Evolutionary conservation across 805 yeast species (phyloP).

Genomic region (Metschnikowia lochheadii): DNA sequence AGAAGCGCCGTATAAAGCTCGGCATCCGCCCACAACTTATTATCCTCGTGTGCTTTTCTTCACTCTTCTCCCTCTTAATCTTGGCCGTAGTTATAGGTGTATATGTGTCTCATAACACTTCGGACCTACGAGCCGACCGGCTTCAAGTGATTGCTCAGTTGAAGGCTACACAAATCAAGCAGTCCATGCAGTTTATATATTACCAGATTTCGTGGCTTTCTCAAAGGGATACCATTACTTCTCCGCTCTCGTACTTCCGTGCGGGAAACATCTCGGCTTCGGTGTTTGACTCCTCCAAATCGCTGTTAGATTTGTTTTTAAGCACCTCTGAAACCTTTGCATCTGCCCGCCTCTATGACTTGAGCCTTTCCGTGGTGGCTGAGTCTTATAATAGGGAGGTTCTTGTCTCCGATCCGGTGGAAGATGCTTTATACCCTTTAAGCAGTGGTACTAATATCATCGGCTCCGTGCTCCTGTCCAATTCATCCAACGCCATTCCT

Average conservation of each 20-base stretch:
- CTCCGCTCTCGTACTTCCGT: constrained; percentile 55
- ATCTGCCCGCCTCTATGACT: constrained; percentile 64
- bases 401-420: constrained; percentile 23
- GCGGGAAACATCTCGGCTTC: constrained; percentile 66
- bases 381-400: constrained; percentile 26
- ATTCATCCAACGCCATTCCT: constrained; percentile 12
- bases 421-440: constrained; percentile 48
- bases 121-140: constrained; percentile 62
- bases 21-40: constrained; percentile 77
- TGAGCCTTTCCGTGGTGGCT: constrained; percentile 47
- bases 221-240: constrained; percentile 55
- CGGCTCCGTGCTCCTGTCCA: constrained; percentile 28
- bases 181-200: constrained; percentile 56
- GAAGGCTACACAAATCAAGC: constrained; percentile 75
- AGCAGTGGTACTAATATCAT: constrained; percentile 44
- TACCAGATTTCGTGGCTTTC: constrained; percentile 68
- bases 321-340: constrained; percentile 60
- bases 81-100: constrained; percentile 71
- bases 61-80: constrained; percentile 64
- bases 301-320: constrained; percentile 54
- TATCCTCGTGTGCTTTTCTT: constrained; percentile 62
- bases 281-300: constrained; percentile 40
- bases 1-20: constrained; percentile 34
- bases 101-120: constrained; percentile 62
- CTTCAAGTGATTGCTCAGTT: constrained; percentile 74